phyloP scores from a whole-genome alignment of 805 yeast species.

The Blastobotrys peoriensis region DNA sequence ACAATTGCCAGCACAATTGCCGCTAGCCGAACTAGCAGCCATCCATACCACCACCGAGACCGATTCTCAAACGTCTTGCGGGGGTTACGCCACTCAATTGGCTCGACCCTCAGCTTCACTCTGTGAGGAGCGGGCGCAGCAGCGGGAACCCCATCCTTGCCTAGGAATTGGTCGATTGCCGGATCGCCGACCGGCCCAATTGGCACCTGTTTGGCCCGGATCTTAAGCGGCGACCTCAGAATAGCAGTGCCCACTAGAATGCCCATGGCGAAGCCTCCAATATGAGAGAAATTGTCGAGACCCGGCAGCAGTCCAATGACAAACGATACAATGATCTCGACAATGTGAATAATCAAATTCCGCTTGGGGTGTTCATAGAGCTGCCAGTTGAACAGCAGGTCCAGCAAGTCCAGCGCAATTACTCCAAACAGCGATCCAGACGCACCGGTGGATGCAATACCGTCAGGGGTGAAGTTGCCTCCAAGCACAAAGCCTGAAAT shows the following conservation, averaged over 20 bases:
- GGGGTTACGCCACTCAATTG: constrained; percentile 21
- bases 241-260: constrained; percentile 43
- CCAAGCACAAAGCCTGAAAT: constrained; percentile 63
- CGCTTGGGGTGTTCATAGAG: constrained; percentile 42
- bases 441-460: constrained; percentile 63
- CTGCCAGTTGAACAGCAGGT: constrained; percentile 47
- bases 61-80: constrained; percentile 20
- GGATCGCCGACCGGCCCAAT: constrained; percentile 2
- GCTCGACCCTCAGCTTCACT: constrained; percentile 18
- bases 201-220: constrained; percentile 7
- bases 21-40: constrained; percentile 47
- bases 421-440: constrained; percentile 68
- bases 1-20: constrained; percentile 42
- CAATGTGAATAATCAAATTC: constrained; percentile 42
- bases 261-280: constrained; percentile 70
- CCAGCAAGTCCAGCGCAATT: constrained; percentile 53
- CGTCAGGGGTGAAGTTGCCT: constrained; percentile 61
- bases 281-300: constrained; percentile 65
- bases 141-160: not conserved
- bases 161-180: not conserved
- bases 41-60: constrained; percentile 36
- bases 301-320: constrained; percentile 68
- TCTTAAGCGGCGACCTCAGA: constrained; percentile 47
- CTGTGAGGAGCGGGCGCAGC: not conserved
- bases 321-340: constrained; percentile 53